Base-by-base conservation (phyloP, 371 early-diverging fungal genomes). In the Lichtheimia hyalospora region DNA sequence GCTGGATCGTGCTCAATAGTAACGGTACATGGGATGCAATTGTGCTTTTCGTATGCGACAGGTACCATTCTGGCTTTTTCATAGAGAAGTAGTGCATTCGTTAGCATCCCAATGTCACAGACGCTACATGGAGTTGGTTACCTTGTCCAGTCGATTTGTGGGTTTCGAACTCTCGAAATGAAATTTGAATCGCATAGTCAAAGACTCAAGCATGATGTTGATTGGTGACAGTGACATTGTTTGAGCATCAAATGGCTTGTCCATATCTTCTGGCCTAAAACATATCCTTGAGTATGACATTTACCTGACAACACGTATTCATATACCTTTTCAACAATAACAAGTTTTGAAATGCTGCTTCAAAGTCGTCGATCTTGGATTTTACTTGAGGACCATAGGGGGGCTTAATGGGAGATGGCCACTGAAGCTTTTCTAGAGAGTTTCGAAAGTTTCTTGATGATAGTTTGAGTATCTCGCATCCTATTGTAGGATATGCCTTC, bases 61-160 rank as follows among this genome's bases (percentile, higher is more conserved):
- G 73, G 63, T 87, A 89, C 95, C 93, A 92, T 69, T 94, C 95
- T 21, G 95, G 93, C 88, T 86, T 63, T 48, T 25, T 44, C n/a
- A 53, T 40, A 40, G 42, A 5, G 18, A n/a, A n/a, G n/a, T n/a
- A n/a, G n/a, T n/a, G 3, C 13, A 57, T 46, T 5, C n/a, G 0
- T 21, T 46, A 46, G 18, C n/a, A n/a, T n/a, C n/a, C n/a, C 12
- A 14, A 46, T 5, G 1, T 16, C 5, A 14, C 10, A 46, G 5
- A 18, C 10, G 12, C 2, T 12, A 16, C 46, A 18, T 14, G 5
- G 3, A 27, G 5, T 25, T 14, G 44, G 0, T n/a, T 74, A 80
- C 85, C 75, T 91, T 93, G 63, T 94, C 94, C 1, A 89, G 71
- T 27, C 92, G 83, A 61, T 91, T 93, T 0, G 94, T 94, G 2